Base-by-base conservation (phyloP, 2,329 filamentous ascomycete species). In the Calonectria pauciramosa region DNA sequence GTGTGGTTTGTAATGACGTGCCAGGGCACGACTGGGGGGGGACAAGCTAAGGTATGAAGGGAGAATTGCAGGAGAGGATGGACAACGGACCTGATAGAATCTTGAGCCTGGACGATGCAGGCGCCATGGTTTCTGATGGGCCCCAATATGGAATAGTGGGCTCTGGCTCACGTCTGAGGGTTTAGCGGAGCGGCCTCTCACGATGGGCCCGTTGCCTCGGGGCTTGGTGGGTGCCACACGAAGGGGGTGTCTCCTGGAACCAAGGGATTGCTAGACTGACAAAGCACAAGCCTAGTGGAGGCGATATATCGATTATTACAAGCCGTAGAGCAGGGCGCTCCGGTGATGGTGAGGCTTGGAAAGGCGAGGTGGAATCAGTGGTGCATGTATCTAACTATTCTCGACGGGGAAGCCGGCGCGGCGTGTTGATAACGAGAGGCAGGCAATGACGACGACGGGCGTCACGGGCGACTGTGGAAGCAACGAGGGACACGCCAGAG, bases 41-140 rank as follows among this genome's bases (percentile, higher is more conserved):
- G 75, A 70, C 70, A 75, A 72, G 64, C 75, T 76, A 74, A 75
- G 79, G 72, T 80, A 79, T 81, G 76, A 79, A 82, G 78, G 78
- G 76, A 81, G 79, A 80, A 77, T 76, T 79, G 76, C 69, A 80
- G 76, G 79, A 81, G 78, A 80, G 76, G 81, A 82, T 80, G 82
- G 81, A 83, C 82, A 80, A 89, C 90, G 86, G 86, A 91, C 90
- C 90, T 89, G 89, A 90, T 83, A 91, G 87, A 85, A 91, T 88
- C 87, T 89, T 91, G 85, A 90, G 88, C 86, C 90, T 89, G 85
- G 90, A 89, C 84, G 90, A 87, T 84, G 88, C 86, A 85, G 90
- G 90, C 86, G 89, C 90, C 90, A 91, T 91, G 85, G 85, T 88
- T 84, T 84, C 82, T 83, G 78, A 78, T 79, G 76, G 77, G 77